phyloP scores from a whole-genome alignment of 148 eudicot species.

The Silene uniflora region DNA sequence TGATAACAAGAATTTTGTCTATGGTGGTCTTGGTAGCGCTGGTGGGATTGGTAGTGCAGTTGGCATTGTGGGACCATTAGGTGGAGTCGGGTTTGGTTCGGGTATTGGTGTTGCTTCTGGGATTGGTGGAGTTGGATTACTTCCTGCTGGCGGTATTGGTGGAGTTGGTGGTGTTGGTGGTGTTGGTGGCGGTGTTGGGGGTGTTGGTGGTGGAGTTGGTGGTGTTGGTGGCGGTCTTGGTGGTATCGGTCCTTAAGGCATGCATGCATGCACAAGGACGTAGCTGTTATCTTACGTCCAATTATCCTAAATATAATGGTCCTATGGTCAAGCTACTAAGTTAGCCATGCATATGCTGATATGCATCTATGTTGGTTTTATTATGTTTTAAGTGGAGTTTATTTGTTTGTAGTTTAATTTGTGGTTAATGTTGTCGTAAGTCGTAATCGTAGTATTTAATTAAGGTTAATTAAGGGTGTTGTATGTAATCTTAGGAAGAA shows the following conservation, averaged over 20 bases:
- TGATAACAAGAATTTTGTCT: constrained; percentile 22
- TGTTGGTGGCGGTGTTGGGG: constrained; percentile 14
- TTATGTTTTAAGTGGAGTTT: background rate
- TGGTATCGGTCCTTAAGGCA: constrained; percentile 17
- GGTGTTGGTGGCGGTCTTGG: constrained; percentile 9
- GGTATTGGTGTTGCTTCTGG: constrained; percentile 17
- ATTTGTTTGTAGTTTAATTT: background rate
- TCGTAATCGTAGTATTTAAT: background rate
- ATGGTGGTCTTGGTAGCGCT: constrained; percentile 8
- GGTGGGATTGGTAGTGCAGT: constrained; percentile 17
- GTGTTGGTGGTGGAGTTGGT: background rate
- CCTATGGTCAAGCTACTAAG: background rate
- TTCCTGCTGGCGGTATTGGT: constrained; percentile 17
- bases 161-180: constrained; percentile 15
- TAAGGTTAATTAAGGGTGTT: background rate
- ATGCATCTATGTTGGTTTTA: background rate
- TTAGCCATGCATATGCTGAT: background rate
- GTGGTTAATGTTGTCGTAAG: background rate
- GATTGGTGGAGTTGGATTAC: background rate
- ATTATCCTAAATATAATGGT: background rate
- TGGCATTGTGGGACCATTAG: constrained; percentile 20
- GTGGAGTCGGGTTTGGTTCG: constrained; percentile 12
- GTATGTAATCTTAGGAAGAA: no score
- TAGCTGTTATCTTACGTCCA: background rate
- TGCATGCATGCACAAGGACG: background rate